Conservation (phyloP, 2,329 filamentous ascomycete genomes). For the Venturia effusa region DNA sequence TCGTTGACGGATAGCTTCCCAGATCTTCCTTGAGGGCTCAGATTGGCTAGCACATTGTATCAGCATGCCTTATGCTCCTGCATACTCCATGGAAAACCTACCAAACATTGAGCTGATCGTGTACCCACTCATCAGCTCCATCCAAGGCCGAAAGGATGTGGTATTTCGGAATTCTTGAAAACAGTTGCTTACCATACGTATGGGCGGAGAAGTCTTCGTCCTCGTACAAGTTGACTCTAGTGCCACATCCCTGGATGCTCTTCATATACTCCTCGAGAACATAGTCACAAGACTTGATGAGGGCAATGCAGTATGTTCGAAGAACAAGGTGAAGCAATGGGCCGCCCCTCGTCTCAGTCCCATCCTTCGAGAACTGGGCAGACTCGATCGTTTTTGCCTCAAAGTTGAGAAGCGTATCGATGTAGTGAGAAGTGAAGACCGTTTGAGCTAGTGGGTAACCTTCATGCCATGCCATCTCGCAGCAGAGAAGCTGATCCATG, state of each 20-base stretch:
- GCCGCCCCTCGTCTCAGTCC: constrained; percentile 17
- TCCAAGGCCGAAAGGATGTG: constrained; percentile 37
- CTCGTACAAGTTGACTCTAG: constrained; percentile 85
- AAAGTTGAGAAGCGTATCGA: constrained; percentile 71
- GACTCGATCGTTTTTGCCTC: constrained; percentile 52
- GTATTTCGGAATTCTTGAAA: constrained; percentile 50
- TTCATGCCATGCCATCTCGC: constrained; percentile 95
- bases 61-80: not conserved
- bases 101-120: not conserved
- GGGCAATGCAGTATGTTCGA: constrained; percentile 72
- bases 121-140: constrained; percentile 16
- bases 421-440: constrained; percentile 81
- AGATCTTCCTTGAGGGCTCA: constrained; percentile 35
- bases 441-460: constrained; percentile 95
- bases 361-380: constrained; percentile 45
- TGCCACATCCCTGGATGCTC: constrained; percentile 19
- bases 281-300: constrained; percentile 72
- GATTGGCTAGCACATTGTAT: too few relatives aligned
- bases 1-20: constrained; percentile 46
- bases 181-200: constrained; percentile 69
- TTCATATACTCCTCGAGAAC: constrained; percentile 58
- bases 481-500: constrained; percentile 83
- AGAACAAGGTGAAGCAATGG: constrained; percentile 46
- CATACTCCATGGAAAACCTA: not conserved
- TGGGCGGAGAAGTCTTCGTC: constrained; percentile 96